phyloP scores from a whole-genome alignment of 495 filamentous ascomycete species.

The Durotheca rogersii region DNA sequence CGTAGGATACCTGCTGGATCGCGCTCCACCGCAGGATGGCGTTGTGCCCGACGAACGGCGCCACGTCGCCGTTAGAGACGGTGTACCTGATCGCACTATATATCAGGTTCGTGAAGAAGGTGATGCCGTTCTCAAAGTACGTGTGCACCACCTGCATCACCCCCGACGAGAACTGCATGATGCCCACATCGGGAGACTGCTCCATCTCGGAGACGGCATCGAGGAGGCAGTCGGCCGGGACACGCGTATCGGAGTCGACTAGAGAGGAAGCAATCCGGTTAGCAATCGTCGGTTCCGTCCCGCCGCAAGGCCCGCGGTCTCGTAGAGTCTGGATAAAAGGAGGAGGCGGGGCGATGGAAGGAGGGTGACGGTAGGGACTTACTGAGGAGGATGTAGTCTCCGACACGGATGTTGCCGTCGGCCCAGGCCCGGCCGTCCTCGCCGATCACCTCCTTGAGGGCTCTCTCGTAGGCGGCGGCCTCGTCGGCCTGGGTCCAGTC shows the following conservation, averaged over 20 bases:
- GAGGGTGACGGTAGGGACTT: constrained; percentile 15
- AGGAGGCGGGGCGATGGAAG: constrained; percentile 2
- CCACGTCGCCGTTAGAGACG: constrained; percentile 79
- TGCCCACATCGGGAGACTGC: constrained; percentile 73
- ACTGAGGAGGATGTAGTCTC: constrained; percentile 73
- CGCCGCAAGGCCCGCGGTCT: too few species aligned
- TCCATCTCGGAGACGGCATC: constrained; percentile 82
- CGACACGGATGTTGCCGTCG: constrained; percentile 75
- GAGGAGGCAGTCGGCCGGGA: constrained; percentile 69
- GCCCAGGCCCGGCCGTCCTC: constrained; percentile 74
- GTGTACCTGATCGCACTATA: constrained; percentile 77
- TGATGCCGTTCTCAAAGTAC: constrained; percentile 75
- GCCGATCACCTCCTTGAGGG: constrained; percentile 67
- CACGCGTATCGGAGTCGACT: constrained; percentile 79
- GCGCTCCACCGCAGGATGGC: constrained; percentile 78
- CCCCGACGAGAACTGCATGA: constrained; percentile 78
- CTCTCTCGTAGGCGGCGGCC: constrained; percentile 65
- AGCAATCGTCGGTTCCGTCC: too few species aligned
- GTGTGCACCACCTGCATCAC: constrained; percentile 79
- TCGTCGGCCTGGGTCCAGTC: constrained; percentile 71
- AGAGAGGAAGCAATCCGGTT: too few species aligned
- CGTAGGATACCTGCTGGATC: constrained; percentile 72
- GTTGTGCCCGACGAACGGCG: constrained; percentile 79
- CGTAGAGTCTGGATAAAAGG: too few species aligned
- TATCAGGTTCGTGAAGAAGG: constrained; percentile 83